Evolutionary conservation across 805 yeast species (phyloP), one percentile per base, ranked within the genome.

Genomic region (Metschnikowia kunwiensis): DNA sequence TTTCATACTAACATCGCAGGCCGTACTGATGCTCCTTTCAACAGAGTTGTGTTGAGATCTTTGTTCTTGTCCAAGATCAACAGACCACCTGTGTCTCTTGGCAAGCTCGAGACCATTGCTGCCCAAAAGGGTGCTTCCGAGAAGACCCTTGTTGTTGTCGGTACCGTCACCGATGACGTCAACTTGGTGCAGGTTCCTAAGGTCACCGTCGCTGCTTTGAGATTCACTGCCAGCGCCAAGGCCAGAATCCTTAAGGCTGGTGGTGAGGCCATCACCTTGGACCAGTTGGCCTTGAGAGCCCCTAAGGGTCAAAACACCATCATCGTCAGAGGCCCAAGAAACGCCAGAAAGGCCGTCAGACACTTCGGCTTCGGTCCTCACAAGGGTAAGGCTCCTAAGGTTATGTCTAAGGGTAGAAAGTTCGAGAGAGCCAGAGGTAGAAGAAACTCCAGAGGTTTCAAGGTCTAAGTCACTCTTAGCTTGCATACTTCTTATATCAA

Each of bases 371-470:
- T 91, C 74, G 99, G 99, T 78, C 99, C 99, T 68, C 98, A 93
- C 94, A 87, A 87, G 82, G 76, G 80, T 78, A 93, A 93, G 87
- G 97, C 97, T 66, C 99, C 99, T 77, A 88, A 94, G 80, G 82
- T 93, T 74, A 63, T 74, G 66, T 91, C 97, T 51, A 88, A 78
- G 73, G 99, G 99, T 74, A 93, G 97, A 84, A 93, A 93, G 80
- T 93, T 93, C 83, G 98, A 93, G 83, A 88, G 93, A 77, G 99
- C 97, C 65, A 93, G 99, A 86, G 99, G 99, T 83, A 94, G 84
- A 76, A 82, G 99, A 80, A 83, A 79, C 73, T 89, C 97, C 58
- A 88, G 94, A 83, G 99, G 96, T 80, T 93, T 93, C 98, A 93
- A 93, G 86, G 99, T 93, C 77, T 93, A 91, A 87, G 57, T 41